Percentiles rank a stretch among this genome's conserved stretches.
Conservation (phyloP, 208 protist genomes). For the Wallacemonas sp. region DNA sequence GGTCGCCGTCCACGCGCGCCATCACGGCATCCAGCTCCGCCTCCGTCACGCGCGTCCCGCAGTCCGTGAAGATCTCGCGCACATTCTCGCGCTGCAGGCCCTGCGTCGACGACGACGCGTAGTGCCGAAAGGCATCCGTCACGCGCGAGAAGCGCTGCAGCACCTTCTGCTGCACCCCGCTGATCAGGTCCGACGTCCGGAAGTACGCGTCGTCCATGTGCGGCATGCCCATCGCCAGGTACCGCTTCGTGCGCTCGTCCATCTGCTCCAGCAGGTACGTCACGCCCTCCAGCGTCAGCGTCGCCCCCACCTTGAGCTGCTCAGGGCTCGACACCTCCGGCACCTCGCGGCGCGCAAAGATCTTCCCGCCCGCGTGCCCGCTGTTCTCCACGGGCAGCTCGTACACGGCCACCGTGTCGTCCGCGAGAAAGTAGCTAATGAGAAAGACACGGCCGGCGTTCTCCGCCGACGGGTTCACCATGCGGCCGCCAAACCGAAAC, state of each 20-base stretch:
- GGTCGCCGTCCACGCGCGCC: constrained; percentile 68
- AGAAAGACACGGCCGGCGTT: constrained; percentile 86
- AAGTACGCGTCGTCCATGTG: constrained; percentile 81
- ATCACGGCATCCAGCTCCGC: constrained; percentile 63
- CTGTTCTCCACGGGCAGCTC: constrained; percentile 92
- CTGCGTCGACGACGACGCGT: constrained; percentile 52
- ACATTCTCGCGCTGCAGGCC: constrained; percentile 67
- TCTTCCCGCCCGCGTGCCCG: constrained; percentile 93
- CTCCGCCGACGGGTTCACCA: constrained; percentile 47
- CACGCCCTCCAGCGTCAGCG: constrained; percentile 57
- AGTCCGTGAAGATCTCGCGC: constrained; percentile 58
- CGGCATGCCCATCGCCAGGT: constrained; percentile 75
- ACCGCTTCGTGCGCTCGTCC: constrained; percentile 73
- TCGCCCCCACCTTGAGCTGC: constrained; percentile 76
- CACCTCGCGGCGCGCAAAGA: constrained; percentile 83
- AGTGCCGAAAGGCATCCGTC: constrained; percentile 84
- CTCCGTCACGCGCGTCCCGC: constrained; percentile 43
- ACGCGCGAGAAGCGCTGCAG: constrained; percentile 63
- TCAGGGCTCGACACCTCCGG: constrained; percentile 55
- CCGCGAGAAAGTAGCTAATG: constrained; percentile 93
- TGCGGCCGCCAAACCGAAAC: constrained; percentile 87
- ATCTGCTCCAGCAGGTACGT: constrained; percentile 73
- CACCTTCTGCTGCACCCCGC: constrained; percentile 57
- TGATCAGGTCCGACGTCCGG: constrained; percentile 60
- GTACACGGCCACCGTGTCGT: constrained; percentile 95